Evolutionary conservation across 129 eudicot genomes (phyloP), one percentile per base, ranked within the genome.

Genomic region (Saposhnikovia divaricata): DNA sequence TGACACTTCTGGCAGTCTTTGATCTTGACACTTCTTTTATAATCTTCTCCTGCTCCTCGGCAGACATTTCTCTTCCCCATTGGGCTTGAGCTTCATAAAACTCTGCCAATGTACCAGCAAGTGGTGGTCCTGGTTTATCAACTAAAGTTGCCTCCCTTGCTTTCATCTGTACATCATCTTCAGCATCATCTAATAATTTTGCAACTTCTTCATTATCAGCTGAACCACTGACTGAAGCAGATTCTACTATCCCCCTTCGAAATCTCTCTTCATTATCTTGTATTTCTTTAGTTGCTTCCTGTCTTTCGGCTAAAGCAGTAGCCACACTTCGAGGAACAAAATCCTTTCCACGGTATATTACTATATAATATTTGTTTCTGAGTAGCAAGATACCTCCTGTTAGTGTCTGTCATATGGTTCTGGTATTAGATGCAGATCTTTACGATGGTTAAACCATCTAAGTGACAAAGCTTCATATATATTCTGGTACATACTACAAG

Each of bases 291-390:
- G 98, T 86, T 79, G 83, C 81, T 81, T 90, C 98, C 73, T 92
- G 91, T 85, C 98, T 92, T 83, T 95, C 98, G 3, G 86, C 86
- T 84, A 95, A 87, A 78, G 86, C 94, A 47, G 87, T 72, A 78
- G 97, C 98, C 72, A 95, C 98, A 86, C 83, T 89, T 11, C 86
- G 83, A 45, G 98, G 96, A 70, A 95, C 91, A 72, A 95, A 95
- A 84, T 95, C 98, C 81, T 95, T 95, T 73, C 98, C 98, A 0
- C 98, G 96, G 80, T 95, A 95, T 47, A 95, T 91, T 47, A 92
- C 89, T 11, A 95, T 95, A 84, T 85, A 95, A 79, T 86, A 95
- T 86, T 92, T 95, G 97, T 95, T 95, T 90, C 98, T 89, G 38
- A 95, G 87, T 75, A 95, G 86, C 77, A 95, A 73, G 70, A 89